Percentiles rank a stretch among this genome's conserved stretches.
Conservation (phyloP, 345 rosid species). For the Anacardium occidentale region DNA sequence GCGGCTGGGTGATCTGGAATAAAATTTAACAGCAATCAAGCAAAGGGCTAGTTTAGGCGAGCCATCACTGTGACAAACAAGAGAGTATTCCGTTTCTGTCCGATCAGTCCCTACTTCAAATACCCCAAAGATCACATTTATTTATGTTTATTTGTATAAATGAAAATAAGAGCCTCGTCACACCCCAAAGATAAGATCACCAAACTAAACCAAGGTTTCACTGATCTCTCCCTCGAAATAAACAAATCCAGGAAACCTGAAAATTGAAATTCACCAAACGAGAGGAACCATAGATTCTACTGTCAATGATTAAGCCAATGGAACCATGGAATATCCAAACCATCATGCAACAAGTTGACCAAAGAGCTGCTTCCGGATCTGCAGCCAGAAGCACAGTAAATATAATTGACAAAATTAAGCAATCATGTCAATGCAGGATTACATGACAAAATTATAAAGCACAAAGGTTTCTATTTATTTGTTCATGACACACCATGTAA, state of each 20-base stretch:
- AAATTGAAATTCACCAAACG: slow-evolving; percentile 24
- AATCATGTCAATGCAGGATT: neutral
- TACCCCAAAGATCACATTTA: neutral
- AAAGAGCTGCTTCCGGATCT: slow-evolving; percentile 84
- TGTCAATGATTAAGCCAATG: slow-evolving; percentile 19
- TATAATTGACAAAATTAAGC: neutral
- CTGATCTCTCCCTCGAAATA: slow-evolving; percentile 4
- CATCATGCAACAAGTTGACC: slow-evolving; percentile 61
- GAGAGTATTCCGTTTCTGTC: neutral
- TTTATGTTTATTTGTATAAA: neutral
- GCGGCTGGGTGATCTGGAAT: neutral
- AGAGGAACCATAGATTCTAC: slow-evolving; percentile 9
- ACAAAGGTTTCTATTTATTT: no score
- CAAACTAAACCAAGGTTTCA: slow-evolving; percentile 5
- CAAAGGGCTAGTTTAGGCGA: no score
- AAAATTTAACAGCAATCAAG: neutral
- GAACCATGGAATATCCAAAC: slow-evolving; percentile 16
- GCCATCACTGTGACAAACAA: neutral
- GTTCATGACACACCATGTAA: neutral
- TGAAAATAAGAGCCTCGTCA: slow-evolving; percentile 1
- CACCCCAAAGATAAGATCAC: neutral
- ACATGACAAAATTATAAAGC: no score
- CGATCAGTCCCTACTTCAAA: neutral
- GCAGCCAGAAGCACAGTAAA: slow-evolving; percentile 29
- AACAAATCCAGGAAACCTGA: slow-evolving; percentile 16